Evolutionary conservation across 2,329 filamentous ascomycete genomes (phyloP).

Genomic region (Fusarium sp.): DNA sequence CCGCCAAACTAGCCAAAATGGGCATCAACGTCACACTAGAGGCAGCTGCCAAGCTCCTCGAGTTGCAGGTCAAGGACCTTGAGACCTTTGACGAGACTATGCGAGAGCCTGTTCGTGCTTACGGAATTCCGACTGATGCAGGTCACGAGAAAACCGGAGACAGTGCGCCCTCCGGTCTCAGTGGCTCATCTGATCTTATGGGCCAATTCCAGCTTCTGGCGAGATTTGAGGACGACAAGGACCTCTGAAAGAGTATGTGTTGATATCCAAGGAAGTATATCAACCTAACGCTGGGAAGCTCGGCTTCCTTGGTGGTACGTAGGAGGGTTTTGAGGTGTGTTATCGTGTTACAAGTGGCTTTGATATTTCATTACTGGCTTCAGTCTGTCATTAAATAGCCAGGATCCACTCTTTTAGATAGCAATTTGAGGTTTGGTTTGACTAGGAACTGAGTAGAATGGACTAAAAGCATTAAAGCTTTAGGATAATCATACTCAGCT

Average conservation of each 20-base stretch:
- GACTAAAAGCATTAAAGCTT: rapidly evolving
- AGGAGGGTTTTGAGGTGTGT: too few species aligned
- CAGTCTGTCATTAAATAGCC: neutral
- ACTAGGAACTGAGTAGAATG: rapidly evolving
- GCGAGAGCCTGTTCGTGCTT: neutral
- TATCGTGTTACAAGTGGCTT: neutral
- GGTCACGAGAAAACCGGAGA: neutral
- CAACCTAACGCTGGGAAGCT: too few species aligned
- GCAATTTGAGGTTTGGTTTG: neutral
- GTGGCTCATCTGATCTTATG: neutral
- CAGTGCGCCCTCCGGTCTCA: too few species aligned
- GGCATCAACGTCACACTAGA: neutral
- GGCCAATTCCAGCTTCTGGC: neutral
- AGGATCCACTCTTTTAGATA: neutral
- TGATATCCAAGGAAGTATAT: too few species aligned
- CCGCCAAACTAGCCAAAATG: neutral
- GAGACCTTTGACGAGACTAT: neutral
- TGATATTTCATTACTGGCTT: rapidly evolving
- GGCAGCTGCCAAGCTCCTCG: neutral
- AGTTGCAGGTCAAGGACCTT: neutral
- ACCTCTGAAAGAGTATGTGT: too few species aligned
- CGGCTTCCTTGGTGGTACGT: neutral
- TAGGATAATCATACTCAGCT: too few species aligned
- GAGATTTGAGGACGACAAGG: neutral
- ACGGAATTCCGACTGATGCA: rapidly evolving